Evolutionary conservation across 2,329 filamentous ascomycete genomes (phyloP), one percentile per base, ranked within the genome.

Genomic region (Xylaria sp.): DNA sequence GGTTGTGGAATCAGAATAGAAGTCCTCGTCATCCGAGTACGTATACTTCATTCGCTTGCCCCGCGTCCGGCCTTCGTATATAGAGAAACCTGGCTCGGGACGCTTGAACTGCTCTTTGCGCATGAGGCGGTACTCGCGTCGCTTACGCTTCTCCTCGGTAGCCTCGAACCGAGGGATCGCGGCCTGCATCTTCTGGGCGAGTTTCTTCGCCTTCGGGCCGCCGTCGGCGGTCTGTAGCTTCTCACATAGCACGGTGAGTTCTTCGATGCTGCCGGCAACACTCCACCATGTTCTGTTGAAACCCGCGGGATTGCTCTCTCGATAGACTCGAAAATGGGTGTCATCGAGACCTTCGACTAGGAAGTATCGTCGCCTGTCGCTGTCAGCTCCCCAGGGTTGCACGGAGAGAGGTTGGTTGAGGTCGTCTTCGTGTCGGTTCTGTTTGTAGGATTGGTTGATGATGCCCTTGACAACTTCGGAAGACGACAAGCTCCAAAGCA

Each of bases 41-140:
- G 93, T 99, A 77, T 99, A 99, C 80, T 94, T 97, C 82, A 97
- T 92, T 69, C 95, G 92, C 84, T 99, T 98, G 65, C 96, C 96
- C 67, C 96, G 90, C 5, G 97, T 99, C 61, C 96, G 93, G 58
- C 96, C 96, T 82, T 99, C 96, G 79, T 99, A 99, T 66, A 97
- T 84, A 0, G 94, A 97, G 78, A 95, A 97, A 4, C 94, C 94
- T 10, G 92, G 91, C 74, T 97, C 94, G 6, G 94, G 93, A 5
- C 94, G 89, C 72, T 91, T 87, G 81, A 98, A 98, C 67, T 92
- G 91, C 69, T 95, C 93, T 77, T 95, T 95, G 70, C 93, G 93
- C 74, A 89, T 86, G 77, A 93, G 88, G 18, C 96, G 91, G 76
- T 99, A 98, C 76, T 99, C 96, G 66, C 96, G 91, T 52, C 94